A percentile compares a stretch with the other conserved stretches of the same genome.
These are phyloP conservation scores for Fusarium vanettenii DNA, from an alignment of 2,329 filamentous ascomycete genomes.

Conservation along the genomic window DNA sequence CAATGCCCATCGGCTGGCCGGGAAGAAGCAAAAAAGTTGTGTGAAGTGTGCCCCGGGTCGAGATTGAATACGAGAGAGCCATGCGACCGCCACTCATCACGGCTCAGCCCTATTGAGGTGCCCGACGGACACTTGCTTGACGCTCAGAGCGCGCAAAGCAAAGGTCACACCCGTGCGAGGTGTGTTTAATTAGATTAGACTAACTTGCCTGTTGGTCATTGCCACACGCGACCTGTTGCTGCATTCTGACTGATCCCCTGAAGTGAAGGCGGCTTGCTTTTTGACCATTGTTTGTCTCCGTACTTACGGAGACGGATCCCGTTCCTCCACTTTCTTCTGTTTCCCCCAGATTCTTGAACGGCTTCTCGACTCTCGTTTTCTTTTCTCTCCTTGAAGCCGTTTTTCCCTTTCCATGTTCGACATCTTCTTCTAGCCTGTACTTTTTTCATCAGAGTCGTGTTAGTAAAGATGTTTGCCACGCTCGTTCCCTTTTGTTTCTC, in stretches of 20 bases:
- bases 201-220: background rate
- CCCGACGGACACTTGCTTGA: background rate
- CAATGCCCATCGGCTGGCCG: background rate
- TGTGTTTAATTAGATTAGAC: conserved; percentile 7
- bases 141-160: background rate
- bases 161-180: background rate
- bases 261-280: background rate
- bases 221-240: conserved; percentile 41
- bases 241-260: conserved; percentile 28
- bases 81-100: conserved; percentile 16
- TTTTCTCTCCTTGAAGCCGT: background rate
- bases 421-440: background rate
- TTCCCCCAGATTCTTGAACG: background rate
- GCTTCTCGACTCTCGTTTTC: background rate
- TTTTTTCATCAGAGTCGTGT: background rate
- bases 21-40: conserved; percentile 1
- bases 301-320: background rate
- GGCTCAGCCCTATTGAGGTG: conserved; percentile 5
- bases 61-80: conserved; percentile 12
- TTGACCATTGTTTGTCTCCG: background rate
- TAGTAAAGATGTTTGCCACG: conserved; percentile 34
- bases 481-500: conserved; percentile 46
- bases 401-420: conserved; percentile 6
- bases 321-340: background rate
- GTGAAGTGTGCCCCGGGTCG: background rate